Base-by-base conservation (phyloP, 2,329 filamentous ascomycete genomes). In the Zalaria obscura region DNA sequence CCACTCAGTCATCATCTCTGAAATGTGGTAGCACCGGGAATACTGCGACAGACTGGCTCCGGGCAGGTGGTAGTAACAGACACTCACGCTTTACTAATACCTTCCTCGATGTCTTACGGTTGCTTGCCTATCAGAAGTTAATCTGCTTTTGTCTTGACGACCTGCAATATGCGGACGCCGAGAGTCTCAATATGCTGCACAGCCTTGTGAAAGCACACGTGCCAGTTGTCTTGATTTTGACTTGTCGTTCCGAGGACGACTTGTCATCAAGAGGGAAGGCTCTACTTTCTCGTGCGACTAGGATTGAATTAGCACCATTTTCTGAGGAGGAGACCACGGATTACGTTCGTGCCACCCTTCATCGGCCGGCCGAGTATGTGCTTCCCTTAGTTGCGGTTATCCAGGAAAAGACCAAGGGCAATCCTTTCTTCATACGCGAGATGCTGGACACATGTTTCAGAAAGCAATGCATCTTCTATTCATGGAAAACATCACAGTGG, bases 91-190 rank as follows among this genome's bases (percentile, higher is more conserved):
- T 94, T 42, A 83, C 89, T 70, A 89, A 87, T 54, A 88, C 84
- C 1, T 89, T 93, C 51, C 66, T 94, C 36, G 88, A 95, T 50
- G 80, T 94, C 6, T 61, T 95, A 39, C 76, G 84, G 40, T 75
- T 93, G 35, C 78, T 96, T 42, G 82, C 85, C 0, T 71, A 79
- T 18, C 79, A 88, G 56, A 91, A 88, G 52, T 78, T 94, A 52
- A 87, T 94, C 41, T 93, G 85, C 54, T 79, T 94, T 51, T 87
- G 80, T 51, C 64, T 95, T 27, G 89, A 95, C 54, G 89, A 95
- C 59, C 65, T 95, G 28, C 87, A 95, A 52, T 91, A 86, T 58
- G 86, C 87, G 5, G 89, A 95, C 55, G 76, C 82, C 26, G 89
- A 95, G 58, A 91, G 83, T 9, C 64, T 91, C 38, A 85, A 93